Percentiles rank a stretch among this genome's conserved stretches.
These are phyloP conservation scores for Exophiala xenobiotica DNA, from an alignment of 2,329 filamentous ascomycete genomes.

Conservation along the genomic window DNA sequence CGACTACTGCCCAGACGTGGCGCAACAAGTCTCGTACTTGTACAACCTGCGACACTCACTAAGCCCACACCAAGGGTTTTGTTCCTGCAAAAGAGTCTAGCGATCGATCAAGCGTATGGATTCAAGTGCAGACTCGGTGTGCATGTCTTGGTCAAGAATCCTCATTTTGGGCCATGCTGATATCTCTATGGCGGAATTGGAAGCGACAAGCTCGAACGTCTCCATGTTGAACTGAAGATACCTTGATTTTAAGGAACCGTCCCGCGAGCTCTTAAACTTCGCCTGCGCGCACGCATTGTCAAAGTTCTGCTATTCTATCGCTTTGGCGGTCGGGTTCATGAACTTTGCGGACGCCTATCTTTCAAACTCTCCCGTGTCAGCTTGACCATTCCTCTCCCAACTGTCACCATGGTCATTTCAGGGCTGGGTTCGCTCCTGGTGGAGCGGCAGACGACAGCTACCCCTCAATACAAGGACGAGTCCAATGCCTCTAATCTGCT, in stretches of 20 bases:
- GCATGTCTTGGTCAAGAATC: background rate
- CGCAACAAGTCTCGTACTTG: constrained; percentile 3
- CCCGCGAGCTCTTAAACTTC: background rate
- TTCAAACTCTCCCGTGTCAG: background rate
- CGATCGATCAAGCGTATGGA: background rate
- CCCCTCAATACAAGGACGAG: constrained; percentile 38
- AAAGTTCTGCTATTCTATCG: background rate
- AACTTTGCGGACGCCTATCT: background rate
- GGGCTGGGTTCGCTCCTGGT: constrained; percentile 6
- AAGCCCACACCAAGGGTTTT: background rate
- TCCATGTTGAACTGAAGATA: background rate
- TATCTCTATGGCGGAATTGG: background rate
- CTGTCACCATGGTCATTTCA: constrained; percentile 13
- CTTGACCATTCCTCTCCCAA: background rate
- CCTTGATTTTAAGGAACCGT: background rate
- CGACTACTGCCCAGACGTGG: background rate
- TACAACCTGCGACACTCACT: constrained; percentile 3
- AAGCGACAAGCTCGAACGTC: background rate
- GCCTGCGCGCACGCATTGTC: background rate
- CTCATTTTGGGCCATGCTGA: background rate
- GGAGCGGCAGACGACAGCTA: constrained; percentile 26
- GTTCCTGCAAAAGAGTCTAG: background rate
- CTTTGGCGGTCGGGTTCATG: background rate
- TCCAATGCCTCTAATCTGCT: constrained; percentile 43
- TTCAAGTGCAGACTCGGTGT: background rate